phyloP scores from a whole-genome alignment of 78 protist species.

The Creolimax fragrantissima region DNA sequence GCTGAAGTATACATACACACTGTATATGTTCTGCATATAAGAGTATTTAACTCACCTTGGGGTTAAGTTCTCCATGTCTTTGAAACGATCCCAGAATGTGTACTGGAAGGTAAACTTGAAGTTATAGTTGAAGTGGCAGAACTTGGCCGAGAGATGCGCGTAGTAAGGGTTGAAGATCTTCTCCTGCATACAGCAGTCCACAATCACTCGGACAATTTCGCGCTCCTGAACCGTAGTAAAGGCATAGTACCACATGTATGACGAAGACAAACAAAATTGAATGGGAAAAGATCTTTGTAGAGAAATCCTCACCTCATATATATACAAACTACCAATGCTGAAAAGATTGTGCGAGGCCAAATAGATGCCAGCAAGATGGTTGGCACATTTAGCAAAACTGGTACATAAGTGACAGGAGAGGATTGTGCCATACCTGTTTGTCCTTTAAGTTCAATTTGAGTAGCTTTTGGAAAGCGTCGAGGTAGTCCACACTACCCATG shows the following conservation, averaged over 20 bases:
- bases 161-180: conserved; percentile 10
- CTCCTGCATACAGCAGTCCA: conserved; percentile 20
- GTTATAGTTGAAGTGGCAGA: background rate
- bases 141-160: background rate
- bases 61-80: background rate
- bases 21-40: too few relatives aligned
- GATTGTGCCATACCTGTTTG: conserved; percentile 10
- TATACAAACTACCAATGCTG: background rate
- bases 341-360: too few relatives aligned
- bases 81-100: conserved; percentile 22
- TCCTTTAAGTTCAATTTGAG: background rate
- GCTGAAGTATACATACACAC: background rate
- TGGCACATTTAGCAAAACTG: too few relatives aligned
- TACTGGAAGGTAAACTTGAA: conserved; percentile 21
- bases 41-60: conserved; percentile 8
- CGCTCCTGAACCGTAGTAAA: background rate
- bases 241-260: background rate
- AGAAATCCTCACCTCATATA: background rate
- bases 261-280: background rate
- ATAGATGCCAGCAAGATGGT: too few relatives aligned
- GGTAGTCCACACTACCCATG: conserved; percentile 3
- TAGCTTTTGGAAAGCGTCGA: conserved; percentile 8
- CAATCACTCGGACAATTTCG: background rate
- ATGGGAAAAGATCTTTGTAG: too few relatives aligned
- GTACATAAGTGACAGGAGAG: too few relatives aligned